Conservation (phyloP, 768 basidiomycete genomes). For the Russula emetica region DNA sequence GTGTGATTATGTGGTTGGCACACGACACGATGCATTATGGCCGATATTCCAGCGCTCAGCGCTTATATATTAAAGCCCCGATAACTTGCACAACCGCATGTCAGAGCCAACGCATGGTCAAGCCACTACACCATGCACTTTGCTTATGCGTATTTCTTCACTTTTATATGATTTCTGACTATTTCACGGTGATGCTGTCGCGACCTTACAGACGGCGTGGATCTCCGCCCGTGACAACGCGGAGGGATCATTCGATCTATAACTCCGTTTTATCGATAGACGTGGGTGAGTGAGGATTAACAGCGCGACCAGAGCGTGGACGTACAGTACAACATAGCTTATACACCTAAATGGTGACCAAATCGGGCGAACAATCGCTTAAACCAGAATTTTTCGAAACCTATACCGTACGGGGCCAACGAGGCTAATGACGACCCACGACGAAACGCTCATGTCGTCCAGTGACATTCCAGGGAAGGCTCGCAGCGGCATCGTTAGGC, state of each 20-base stretch:
- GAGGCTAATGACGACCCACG: background rate
- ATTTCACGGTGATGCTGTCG: background rate
- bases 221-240: background rate
- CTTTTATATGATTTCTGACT: background rate
- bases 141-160: background rate
- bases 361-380: background rate
- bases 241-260: background rate
- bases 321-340: no score
- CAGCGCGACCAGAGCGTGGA: background rate
- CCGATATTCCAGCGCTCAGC: background rate
- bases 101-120: background rate
- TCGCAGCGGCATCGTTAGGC: background rate
- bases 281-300: background rate
- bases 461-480: background rate
- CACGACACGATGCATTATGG: background rate
- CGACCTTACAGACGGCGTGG: background rate
- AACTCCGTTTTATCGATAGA: background rate
- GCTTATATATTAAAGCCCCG: background rate
- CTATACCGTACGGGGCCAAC: no score
- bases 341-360: no score
- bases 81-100: background rate
- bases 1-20: background rate
- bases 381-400: background rate
- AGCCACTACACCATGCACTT: background rate
- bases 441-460: background rate